Evolutionary conservation across 164 flowering plant genomes (phyloP), one percentile per base, ranked within the genome.

Genomic region (Kingdonia uniflora): DNA sequence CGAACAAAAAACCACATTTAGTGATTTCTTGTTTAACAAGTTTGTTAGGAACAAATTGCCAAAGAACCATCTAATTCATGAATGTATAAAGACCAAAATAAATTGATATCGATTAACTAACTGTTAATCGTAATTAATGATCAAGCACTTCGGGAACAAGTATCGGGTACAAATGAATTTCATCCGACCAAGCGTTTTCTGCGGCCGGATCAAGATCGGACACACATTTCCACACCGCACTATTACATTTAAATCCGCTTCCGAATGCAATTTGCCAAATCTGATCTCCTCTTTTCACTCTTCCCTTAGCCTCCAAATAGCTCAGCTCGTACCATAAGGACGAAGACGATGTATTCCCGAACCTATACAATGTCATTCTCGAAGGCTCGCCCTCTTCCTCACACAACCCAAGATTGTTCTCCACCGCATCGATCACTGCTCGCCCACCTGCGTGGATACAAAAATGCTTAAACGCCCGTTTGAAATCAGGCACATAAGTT

Each of bases 221-320:
- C n/a, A 52, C 23, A 25, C 67, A 57, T 48, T 57, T 63, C 67
- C 67, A 63, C 14, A 57, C 62, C 1, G 62, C 67, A 10, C 47
- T 57, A 19, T 51, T 63, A 14, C 67, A 63, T 24, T 61, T 61
- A 17, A 61, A 61, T 8, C 65, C 65, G 42, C 65, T 61, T 4
- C 59, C 65, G 20, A 52, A 57, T n/a, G 42, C 48, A 12, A 63
- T 57, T 37, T 63, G 62, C 61, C 61, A 63, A 7, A 63, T 46
- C 25, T 21, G 38, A 21, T 57, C 67, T 19, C 67, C 67, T 37
- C 26, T 38, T 21, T 52, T 63, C 56, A 63, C 42, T n/a, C 22
- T 57, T 33, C 67, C 61, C 21, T 57, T 57, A 8, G 62, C 62
- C 19, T 63, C 62, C 2, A 63, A 19, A 19, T 63, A 63, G 29